A percentile compares a stretch with the other conserved stretches of the same genome.
phyloP scores from a whole-genome alignment of 108 stramenopile genomes.

The Mediolabrus comicus region DNA sequence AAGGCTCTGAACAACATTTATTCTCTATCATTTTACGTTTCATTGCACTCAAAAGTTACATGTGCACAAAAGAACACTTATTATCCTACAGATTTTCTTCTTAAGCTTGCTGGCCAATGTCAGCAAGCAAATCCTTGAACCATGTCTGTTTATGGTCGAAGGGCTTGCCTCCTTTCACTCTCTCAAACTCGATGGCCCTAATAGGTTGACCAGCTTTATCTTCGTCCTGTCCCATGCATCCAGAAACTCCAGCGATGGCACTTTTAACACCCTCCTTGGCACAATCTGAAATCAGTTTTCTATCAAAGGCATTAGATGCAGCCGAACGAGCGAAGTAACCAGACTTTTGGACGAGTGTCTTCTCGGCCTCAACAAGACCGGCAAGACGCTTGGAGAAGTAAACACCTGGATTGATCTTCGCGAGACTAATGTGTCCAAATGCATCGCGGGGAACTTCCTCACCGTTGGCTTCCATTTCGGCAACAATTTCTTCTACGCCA shows the following conservation, averaged over 20 bases:
- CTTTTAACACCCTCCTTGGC: constrained; percentile 75
- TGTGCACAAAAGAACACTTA: no score
- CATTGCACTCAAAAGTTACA: no score
- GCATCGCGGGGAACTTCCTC: constrained; percentile 79
- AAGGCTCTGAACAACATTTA: no score
- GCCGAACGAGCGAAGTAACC: constrained; percentile 91
- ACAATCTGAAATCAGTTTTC: constrained; percentile 78
- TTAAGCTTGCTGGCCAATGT: constrained; percentile 73
- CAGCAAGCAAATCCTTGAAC: constrained; percentile 85
- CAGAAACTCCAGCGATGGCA: constrained; percentile 77
- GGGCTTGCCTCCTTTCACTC: constrained; percentile 89
- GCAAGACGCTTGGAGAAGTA: constrained; percentile 86
- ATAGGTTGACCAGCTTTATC: constrained; percentile 78
- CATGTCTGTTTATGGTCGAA: constrained; percentile 69
- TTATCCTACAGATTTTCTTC: no score
- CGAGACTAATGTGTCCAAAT: constrained; percentile 89
- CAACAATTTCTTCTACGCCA: constrained; percentile 83
- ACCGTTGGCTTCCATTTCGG: constrained; percentile 72
- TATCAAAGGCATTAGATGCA: constrained; percentile 86
- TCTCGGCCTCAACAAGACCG: constrained; percentile 77
- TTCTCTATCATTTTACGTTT: no score
- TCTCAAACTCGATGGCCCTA: constrained; percentile 88
- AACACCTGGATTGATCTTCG: constrained; percentile 85
- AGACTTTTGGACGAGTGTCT: constrained; percentile 88
- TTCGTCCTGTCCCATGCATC: constrained; percentile 93